Conservation (phyloP, 768 basidiomycete species). For the Termitomyces sp. region DNA sequence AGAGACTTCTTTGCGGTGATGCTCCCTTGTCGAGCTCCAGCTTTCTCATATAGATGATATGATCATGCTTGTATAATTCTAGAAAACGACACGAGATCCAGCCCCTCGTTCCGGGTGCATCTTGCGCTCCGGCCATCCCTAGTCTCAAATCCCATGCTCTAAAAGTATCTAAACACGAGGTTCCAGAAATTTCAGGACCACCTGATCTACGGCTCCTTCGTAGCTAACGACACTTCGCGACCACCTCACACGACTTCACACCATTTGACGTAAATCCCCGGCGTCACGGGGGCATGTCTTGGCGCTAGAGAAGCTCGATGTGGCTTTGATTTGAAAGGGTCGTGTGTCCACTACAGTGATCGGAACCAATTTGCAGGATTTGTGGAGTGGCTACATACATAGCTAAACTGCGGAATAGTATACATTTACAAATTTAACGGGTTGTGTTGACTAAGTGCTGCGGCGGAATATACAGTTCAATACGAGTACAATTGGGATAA, state of each 20-base stretch:
- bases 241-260: background rate
- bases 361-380: background rate
- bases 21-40: too few species aligned
- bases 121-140: too few species aligned
- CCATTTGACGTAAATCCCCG: background rate
- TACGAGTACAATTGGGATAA: background rate
- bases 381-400: background rate
- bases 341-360: slow-evolving; percentile 1
- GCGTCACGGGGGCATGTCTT: background rate
- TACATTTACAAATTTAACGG: background rate
- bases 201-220: background rate
- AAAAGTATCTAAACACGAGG: too few species aligned
- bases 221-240: background rate
- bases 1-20: too few species aligned
- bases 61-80: too few species aligned
- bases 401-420: background rate
- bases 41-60: too few species aligned
- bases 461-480: slow-evolving; percentile 1
- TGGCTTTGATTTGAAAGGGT: background rate
- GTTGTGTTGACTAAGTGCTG: background rate
- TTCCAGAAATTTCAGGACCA: background rate
- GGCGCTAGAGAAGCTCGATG: background rate
- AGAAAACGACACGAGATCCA: too few species aligned
- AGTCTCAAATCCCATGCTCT: too few species aligned
- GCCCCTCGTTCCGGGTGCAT: too few species aligned